Evolutionary conservation across 139 green algal species (phyloP).

Genomic region (Auxenochlorella pyrenoidosa): DNA sequence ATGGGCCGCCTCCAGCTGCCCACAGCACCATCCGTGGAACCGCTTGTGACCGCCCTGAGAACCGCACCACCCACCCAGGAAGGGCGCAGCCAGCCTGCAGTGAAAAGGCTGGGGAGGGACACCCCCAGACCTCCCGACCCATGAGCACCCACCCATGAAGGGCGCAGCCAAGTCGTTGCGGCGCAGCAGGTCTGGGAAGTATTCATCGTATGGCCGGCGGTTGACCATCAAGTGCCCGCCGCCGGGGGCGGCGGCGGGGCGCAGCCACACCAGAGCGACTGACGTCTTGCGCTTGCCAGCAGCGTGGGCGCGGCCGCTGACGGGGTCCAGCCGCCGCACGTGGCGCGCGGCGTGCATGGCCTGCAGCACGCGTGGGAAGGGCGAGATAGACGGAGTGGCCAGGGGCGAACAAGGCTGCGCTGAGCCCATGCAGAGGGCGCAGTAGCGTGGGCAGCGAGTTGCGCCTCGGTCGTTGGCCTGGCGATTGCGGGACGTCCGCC

Average conservation of each 20-base stretch:
- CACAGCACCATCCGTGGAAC: neutral
- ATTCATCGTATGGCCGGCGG: constrained; percentile 64
- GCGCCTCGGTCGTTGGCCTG: too few species aligned
- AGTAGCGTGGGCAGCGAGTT: too few species aligned
- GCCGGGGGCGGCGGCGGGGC: neutral
- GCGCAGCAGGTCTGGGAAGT: constrained; percentile 74
- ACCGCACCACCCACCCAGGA: too few species aligned
- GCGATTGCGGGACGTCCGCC: too few species aligned
- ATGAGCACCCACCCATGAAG: constrained; percentile 65
- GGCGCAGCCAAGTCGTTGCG: constrained; percentile 79
- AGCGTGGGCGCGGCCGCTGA: constrained; percentile 61
- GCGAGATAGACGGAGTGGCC: neutral
- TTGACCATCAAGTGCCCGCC: constrained; percentile 79
- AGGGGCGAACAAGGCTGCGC: too few species aligned
- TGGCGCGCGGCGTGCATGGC: constrained; percentile 24
- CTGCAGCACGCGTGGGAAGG: neutral
- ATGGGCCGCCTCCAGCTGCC: neutral
- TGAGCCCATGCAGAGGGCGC: too few species aligned
- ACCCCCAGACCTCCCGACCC: too few species aligned
- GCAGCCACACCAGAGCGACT: constrained; percentile 67
- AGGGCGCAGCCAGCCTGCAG: too few species aligned
- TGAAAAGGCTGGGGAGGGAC: too few species aligned
- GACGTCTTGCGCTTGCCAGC: constrained; percentile 77
- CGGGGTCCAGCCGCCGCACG: constrained; percentile 64
- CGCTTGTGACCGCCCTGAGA: too few species aligned